Evolutionary conservation across 2,329 filamentous ascomycete genomes (phyloP).

Genomic region (Ilyonectria destructans): DNA sequence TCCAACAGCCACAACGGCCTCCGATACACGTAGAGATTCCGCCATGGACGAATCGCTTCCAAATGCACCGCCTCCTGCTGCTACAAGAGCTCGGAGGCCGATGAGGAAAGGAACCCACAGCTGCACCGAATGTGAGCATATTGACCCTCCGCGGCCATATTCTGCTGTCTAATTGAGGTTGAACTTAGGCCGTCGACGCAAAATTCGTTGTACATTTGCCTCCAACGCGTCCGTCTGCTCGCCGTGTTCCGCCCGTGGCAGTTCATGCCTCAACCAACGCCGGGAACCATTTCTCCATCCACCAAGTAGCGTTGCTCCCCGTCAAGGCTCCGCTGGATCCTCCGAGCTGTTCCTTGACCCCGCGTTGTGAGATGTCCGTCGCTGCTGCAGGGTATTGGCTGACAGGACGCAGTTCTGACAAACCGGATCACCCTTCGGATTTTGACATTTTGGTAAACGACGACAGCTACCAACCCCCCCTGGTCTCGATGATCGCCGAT

Average conservation of each 20-base stretch:
- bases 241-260: slow-evolving; percentile 50
- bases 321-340: background rate
- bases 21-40: background rate
- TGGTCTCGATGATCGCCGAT: slow-evolving; percentile 19
- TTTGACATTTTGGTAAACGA: background rate
- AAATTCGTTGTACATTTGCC: slow-evolving; percentile 62
- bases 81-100: slow-evolving; percentile 19
- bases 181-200: slow-evolving; percentile 62
- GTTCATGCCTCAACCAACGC: slow-evolving; percentile 18
- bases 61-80: background rate
- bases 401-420: background rate
- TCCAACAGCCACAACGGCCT: background rate
- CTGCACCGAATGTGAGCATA: slow-evolving; percentile 44
- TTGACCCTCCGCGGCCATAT: background rate
- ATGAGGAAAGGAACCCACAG: slow-evolving; percentile 50
- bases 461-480: background rate
- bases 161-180: background rate
- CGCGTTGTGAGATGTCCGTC: background rate
- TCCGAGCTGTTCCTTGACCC: background rate
- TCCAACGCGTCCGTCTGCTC: slow-evolving; percentile 59
- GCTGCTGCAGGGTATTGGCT: background rate
- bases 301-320: background rate
- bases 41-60: slow-evolving; percentile 2
- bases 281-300: background rate
- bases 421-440: background rate